A percentile compares a stretch with the other conserved stretches of the same genome.
Evolutionary conservation across 352 stramenopile genomes (phyloP).

Genomic region (Pythium insidiosum): DNA sequence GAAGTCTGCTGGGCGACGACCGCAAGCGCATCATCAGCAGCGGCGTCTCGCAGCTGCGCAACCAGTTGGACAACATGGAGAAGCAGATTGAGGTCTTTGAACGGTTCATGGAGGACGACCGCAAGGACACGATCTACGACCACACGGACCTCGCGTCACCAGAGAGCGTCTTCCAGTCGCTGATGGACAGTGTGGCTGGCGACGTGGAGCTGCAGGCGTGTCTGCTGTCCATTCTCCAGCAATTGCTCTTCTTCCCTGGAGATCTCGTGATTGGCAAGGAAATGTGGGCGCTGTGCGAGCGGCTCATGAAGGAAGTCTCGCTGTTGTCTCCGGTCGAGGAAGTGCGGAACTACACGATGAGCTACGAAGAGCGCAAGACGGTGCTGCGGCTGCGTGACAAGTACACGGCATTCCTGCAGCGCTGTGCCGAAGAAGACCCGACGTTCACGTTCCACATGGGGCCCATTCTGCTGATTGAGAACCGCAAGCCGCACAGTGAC

Average conservation of each 20-base stretch:
- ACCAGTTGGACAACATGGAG: conserved; percentile 83
- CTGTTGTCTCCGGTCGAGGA: conserved; percentile 74
- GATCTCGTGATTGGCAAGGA: conserved; percentile 81
- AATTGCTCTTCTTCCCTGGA: conserved; percentile 79
- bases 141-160: conserved; percentile 64
- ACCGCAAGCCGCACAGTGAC: conserved; percentile 41
- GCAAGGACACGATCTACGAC: conserved; percentile 82
- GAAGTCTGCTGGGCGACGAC: neutral
- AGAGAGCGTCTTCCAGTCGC: conserved; percentile 57
- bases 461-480: conserved; percentile 71
- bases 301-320: conserved; percentile 71
- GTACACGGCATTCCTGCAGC: conserved; percentile 68
- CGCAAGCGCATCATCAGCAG: conserved; percentile 55
- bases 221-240: conserved; percentile 72
- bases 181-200: conserved; percentile 43
- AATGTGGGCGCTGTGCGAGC: conserved; percentile 78
- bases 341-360: conserved; percentile 67
- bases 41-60: conserved; percentile 65
- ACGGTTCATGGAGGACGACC: conserved; percentile 83
- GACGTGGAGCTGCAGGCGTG: conserved; percentile 62
- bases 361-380: conserved; percentile 76
- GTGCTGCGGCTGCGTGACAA: conserved; percentile 65
- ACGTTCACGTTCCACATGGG: conserved; percentile 59
- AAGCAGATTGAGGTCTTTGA: conserved; percentile 87
- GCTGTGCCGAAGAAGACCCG: conserved; percentile 61